Evolutionary conservation across 148 eudicot genomes (phyloP), one percentile per base, ranked within the genome.

Genomic region (Vaccinium corymbosum): DNA sequence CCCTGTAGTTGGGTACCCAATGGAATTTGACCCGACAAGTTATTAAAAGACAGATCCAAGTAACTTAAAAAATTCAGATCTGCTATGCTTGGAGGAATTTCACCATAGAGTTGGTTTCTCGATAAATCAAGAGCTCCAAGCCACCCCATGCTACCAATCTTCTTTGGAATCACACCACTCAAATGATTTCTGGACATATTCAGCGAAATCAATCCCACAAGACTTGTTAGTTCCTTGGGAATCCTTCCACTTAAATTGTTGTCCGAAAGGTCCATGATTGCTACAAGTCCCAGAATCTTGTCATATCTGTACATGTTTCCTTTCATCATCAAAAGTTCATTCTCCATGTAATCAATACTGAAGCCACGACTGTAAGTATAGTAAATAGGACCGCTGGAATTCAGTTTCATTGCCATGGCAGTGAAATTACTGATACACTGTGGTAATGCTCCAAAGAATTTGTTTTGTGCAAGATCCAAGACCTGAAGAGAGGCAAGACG

Each of bases 261-360:
- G 48, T 52, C n/a, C 1, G 87, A 85, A 48, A 88, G 80, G 52
- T 88, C 88, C 71, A 88, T 62, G 14, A 2, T 32, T 6, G 66
- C 76, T 3, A 88, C 84, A 48, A 85, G 32, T 10, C 3, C 0
- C 46, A 88, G 74, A 52, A 42, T 87, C 12, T 72, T 78, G 70
- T 29, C 27, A 57, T 83, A 88, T 3, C 52, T 27, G 29, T 7
- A 11, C 57, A 57, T 13, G 12, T n/a, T 17, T 64, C 85, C 85
- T 50, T 57, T 79, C n/a, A 76, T 82, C 61, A 80, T 74, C 12
- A 88, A 1, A 52, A 25, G 6, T 25, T 0, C 42, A 25, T 52
- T 13, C 27, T 77, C 61, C 56, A 1, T 1, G 59, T 49, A 76
- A 9, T 7, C 19, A 7, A 50, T 7, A 7, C 3, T 10, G 8